Base-by-base conservation (phyloP, 352 stramenopile species). In the Phytopythium cucurbitacearum region DNA sequence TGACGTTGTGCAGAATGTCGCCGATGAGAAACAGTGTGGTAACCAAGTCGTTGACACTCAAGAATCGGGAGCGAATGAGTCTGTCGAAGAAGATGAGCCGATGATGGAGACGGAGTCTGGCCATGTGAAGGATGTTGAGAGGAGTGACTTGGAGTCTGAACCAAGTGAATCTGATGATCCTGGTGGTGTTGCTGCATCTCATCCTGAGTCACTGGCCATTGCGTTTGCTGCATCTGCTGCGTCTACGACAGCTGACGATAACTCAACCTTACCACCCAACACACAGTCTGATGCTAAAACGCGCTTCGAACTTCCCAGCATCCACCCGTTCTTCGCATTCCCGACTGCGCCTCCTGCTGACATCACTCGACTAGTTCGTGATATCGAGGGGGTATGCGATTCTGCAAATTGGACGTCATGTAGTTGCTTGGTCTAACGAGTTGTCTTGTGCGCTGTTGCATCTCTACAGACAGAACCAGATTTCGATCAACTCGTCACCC, bases 401-500 rank as follows among this genome's bases (percentile, higher is more conserved):
- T 39, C 13, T 21, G 5, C 21, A 34, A 32, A 35, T 13, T 7
- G 38, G 21, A 28, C 21, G 21, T 2, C 21, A 28, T 28, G 21
- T 28, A 1, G 21, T 2, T 28, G 21, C 21, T 28, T 28, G 21
- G 21, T 28, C 21, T 28, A 28, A 28, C 21, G 21, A 28, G 21
- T 28, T 38, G 16, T 37, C 6, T 45, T 12, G 9, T 39, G 6
- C 0, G 21, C 15, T 40, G 5, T 16, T 43, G 33, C 3, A 28
- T 46, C 3, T 36, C 32, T 58, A 9, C 46, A 75, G 59, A 73
- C 47, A 15, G 10, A 15, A 51, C 2, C 3, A 56, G 34, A 35
- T 54, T 41, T 28, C 33, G 37, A 59, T 10, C 40, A 58, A 34
- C 3, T 47, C 5, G 62, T 79, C 35, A 73, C 49, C 10, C 70